Conservation (phyloP, 2,329 filamentous ascomycete species). For the Colletotrichum cereale region DNA sequence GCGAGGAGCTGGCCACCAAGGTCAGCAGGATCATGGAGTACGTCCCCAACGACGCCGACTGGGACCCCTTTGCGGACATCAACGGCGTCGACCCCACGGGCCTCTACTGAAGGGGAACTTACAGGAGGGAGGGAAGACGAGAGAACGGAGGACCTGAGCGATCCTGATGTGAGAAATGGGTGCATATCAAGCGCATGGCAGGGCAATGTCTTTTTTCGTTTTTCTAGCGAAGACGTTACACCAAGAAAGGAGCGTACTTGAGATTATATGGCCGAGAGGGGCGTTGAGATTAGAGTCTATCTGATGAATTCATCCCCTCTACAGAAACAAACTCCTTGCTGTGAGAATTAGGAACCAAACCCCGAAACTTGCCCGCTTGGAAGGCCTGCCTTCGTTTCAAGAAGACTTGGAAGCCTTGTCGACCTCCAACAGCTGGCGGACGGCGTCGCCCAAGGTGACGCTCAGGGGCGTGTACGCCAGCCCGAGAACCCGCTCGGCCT, state of each 20-base stretch:
- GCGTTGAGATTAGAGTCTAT: not conserved
- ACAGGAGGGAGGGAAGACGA: not conserved
- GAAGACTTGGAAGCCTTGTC: slow-evolving; percentile 17
- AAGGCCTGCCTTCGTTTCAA: not conserved
- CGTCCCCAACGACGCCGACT: slow-evolving; percentile 47
- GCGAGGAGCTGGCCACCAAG: slow-evolving; percentile 57
- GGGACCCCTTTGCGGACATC: slow-evolving; percentile 48
- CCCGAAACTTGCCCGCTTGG: not conserved
- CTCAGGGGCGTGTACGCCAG: slow-evolving; percentile 67
- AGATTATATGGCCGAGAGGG: not conserved
- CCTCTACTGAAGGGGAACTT: not conserved
- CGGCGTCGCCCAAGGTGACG: slow-evolving; percentile 16
- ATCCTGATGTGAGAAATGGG: not conserved
- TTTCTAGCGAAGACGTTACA: not conserved
- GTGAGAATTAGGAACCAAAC: not conserved
- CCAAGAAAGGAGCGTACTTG: not conserved
- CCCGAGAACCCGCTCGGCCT: slow-evolving; percentile 60
- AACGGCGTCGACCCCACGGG: slow-evolving; percentile 44
- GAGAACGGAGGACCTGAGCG: not conserved
- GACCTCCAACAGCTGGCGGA: slow-evolving; percentile 4
- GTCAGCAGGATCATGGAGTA: slow-evolving; percentile 68
- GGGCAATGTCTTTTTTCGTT: not conserved
- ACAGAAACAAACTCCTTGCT: not conserved
- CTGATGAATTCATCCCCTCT: not conserved
- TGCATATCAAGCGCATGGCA: not conserved